Conservation (phyloP, 306 rosid genomes). For the Vigna radiata region DNA sequence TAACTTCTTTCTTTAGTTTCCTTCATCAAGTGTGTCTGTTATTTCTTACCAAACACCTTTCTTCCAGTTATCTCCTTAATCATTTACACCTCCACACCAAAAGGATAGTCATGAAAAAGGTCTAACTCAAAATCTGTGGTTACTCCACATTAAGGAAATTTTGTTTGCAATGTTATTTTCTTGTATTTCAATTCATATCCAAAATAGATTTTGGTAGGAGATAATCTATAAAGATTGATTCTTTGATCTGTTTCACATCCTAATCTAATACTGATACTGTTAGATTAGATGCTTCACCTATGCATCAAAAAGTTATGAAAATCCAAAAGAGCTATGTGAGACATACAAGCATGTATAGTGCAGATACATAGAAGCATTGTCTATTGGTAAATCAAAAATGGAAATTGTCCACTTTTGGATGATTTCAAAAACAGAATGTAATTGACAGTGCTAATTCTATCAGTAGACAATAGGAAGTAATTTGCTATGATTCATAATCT, state of each 20-base stretch:
- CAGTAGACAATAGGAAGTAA: neutral
- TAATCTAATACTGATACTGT: too few species aligned
- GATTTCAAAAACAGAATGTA: neutral
- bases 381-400: too few species aligned
- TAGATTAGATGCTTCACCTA: neutral
- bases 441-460: neutral
- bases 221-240: neutral
- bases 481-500: neutral
- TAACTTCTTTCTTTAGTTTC: too few species aligned
- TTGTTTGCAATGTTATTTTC: slow-evolving; percentile 14
- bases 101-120: neutral
- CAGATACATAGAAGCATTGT: too few species aligned
- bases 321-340: too few species aligned
- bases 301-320: too few species aligned
- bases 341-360: too few species aligned
- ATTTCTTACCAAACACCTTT: neutral
- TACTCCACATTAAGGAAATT: neutral
- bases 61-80: neutral
- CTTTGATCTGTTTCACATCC: too few species aligned
- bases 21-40: too few species aligned
- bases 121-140: neutral
- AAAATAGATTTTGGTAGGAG: slow-evolving; percentile 7
- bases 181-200: slow-evolving; percentile 8
- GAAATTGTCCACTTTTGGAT: too few species aligned
- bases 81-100: neutral